A percentile compares a stretch with the other conserved stretches of the same genome.
Conservation (phyloP, 371 early-diverging fungal species). For the Massospora cicadina region DNA sequence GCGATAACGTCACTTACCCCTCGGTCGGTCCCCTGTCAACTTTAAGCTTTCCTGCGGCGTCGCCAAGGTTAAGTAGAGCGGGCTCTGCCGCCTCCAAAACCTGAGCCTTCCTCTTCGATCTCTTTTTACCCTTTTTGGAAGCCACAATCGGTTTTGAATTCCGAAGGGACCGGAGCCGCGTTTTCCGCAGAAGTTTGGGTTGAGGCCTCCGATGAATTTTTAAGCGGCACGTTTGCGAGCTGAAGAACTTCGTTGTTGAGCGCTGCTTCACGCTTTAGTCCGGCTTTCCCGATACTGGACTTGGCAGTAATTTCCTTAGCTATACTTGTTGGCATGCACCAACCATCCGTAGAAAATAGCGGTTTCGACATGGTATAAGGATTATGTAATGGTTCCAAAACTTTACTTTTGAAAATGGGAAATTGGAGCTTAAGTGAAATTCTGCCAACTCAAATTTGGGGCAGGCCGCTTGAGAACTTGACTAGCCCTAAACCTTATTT, state of each 20-base stretch:
- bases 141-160: not conserved
- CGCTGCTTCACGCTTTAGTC: not conserved
- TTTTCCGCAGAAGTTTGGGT: not conserved
- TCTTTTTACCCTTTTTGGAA: not conserved
- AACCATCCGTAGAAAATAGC: not conserved
- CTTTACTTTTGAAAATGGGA: no score
- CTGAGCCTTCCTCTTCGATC: not conserved
- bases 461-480: no score
- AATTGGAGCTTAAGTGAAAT: no score
- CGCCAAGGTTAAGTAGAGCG: not conserved
- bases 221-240: not conserved
- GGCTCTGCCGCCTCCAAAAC: not conserved
- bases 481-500: no score
- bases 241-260: not conserved
- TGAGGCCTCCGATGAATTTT: not conserved
- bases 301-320: not conserved
- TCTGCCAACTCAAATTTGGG: no score
- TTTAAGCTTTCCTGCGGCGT: not conserved
- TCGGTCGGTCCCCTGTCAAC: no score
- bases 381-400: no score
- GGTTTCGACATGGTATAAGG: constrained; percentile 6
- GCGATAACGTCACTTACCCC: no score
- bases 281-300: not conserved
- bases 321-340: not conserved
- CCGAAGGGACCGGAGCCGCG: not conserved